Evolutionary conservation across 495 filamentous ascomycete genomes (phyloP).

Genomic region (Hypoxylon intermedium): DNA sequence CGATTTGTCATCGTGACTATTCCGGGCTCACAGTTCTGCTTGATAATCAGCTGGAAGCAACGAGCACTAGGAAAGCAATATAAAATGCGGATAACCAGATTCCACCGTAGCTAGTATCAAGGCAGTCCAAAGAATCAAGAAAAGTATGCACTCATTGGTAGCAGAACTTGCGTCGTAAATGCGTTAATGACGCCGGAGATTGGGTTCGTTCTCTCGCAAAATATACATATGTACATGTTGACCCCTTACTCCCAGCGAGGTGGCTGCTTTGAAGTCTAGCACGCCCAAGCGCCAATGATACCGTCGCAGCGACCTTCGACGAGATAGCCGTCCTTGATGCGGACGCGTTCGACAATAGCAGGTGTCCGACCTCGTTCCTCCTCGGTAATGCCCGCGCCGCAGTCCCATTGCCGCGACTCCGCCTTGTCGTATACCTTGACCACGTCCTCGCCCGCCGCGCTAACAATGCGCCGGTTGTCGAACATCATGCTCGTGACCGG

Average conservation of each 20-base stretch:
- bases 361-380: slow-evolving; percentile 67
- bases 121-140: too few relatives aligned
- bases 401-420: slow-evolving; percentile 96
- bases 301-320: slow-evolving; percentile 90
- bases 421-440: slow-evolving; percentile 98
- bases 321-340: slow-evolving; percentile 92
- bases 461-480: slow-evolving; percentile 86
- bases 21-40: too few relatives aligned
- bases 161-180: neutral
- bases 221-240: slow-evolving; percentile 26
- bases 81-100: too few relatives aligned
- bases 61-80: too few relatives aligned
- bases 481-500: slow-evolving; percentile 98
- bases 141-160: neutral
- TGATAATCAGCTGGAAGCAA: too few relatives aligned
- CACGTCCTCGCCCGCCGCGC: slow-evolving; percentile 87
- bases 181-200: slow-evolving; percentile 5
- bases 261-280: slow-evolving; percentile 52
- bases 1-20: too few relatives aligned
- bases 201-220: slow-evolving; percentile 5
- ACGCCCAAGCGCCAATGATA: slow-evolving; percentile 90
- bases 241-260: neutral
- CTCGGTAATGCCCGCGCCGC: slow-evolving; percentile 76
- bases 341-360: slow-evolving; percentile 82
- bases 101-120: too few relatives aligned